Evolutionary conservation across 495 filamentous ascomycete genomes (phyloP).

Genomic region (Aspergillus olivimuriae): DNA sequence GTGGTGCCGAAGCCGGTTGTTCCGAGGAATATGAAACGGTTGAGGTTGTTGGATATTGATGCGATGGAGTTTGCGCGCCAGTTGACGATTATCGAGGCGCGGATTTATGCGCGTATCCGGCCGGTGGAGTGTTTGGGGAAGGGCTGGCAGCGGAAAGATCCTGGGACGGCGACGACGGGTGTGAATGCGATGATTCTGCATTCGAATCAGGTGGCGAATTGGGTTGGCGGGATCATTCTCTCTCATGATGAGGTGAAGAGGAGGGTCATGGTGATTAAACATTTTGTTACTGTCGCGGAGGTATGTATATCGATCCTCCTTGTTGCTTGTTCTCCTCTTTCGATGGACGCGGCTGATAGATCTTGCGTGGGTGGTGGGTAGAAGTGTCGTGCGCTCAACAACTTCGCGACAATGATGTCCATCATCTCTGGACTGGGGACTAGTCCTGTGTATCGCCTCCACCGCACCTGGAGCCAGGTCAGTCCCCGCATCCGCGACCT

Average conservation of each 20-base stretch:
- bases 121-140: slow-evolving; percentile 86
- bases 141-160: slow-evolving; percentile 80
- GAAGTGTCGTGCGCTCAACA: slow-evolving; percentile 83
- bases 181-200: slow-evolving; percentile 87
- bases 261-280: slow-evolving; percentile 87
- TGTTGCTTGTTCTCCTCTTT: neutral
- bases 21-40: slow-evolving; percentile 92
- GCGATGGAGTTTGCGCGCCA: slow-evolving; percentile 86
- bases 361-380: slow-evolving; percentile 20
- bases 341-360: no score
- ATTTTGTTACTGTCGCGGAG: slow-evolving; percentile 85
- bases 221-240: slow-evolving; percentile 92
- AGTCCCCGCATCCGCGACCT: slow-evolving; percentile 61
- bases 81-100: slow-evolving; percentile 86
- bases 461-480: slow-evolving; percentile 81
- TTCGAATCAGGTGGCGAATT: slow-evolving; percentile 92
- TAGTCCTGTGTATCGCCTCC: slow-evolving; percentile 81
- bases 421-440: slow-evolving; percentile 88
- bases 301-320: slow-evolving; percentile 30
- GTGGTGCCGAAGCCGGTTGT: slow-evolving; percentile 75
- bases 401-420: slow-evolving; percentile 87
- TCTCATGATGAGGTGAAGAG: slow-evolving; percentile 83
- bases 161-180: slow-evolving; percentile 69
- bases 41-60: slow-evolving; percentile 92
- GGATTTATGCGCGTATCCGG: slow-evolving; percentile 78